A percentile compares a stretch with the other conserved stretches of the same genome.
phyloP scores from a whole-genome alignment of 768 basidiomycete species.

The Mycena pura region DNA sequence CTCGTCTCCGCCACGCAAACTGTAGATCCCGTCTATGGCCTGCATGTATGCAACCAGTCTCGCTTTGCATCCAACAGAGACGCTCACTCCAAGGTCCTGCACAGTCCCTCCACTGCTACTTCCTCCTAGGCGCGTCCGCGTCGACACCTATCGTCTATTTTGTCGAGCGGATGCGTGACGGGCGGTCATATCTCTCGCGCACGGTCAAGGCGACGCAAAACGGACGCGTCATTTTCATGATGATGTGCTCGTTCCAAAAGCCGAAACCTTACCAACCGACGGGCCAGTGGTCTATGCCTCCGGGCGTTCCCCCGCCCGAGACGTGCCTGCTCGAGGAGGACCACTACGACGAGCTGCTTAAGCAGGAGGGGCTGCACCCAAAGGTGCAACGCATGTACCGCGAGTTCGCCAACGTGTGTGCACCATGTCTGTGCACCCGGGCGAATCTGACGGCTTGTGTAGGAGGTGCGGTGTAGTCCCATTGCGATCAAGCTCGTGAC shows the following conservation, averaged over 20 bases:
- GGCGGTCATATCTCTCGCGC: slow-evolving; percentile 75
- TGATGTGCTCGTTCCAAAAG: slow-evolving; percentile 83
- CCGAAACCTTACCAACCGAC: slow-evolving; percentile 79
- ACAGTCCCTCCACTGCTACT: slow-evolving; percentile 68
- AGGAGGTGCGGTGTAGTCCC: slow-evolving; percentile 76
- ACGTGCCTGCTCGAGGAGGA: slow-evolving; percentile 68
- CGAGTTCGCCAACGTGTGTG: slow-evolving; percentile 38
- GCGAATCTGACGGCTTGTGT: background rate
- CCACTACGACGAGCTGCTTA: slow-evolving; percentile 38
- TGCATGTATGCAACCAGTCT: slow-evolving; percentile 74
- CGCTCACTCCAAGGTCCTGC: background rate
- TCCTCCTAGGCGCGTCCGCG: slow-evolving; percentile 76
- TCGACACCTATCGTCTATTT: slow-evolving; percentile 78
- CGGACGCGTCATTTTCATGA: slow-evolving; percentile 37
- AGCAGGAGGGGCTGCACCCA: slow-evolving; percentile 41
- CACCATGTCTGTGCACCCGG: background rate
- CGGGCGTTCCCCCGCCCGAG: slow-evolving; percentile 59
- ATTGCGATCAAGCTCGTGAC: slow-evolving; percentile 66
- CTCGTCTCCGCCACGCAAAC: slow-evolving; percentile 81
- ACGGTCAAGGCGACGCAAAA: slow-evolving; percentile 65
- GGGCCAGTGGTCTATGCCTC: slow-evolving; percentile 73
- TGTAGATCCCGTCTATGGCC: slow-evolving; percentile 65
- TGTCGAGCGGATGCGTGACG: slow-evolving; percentile 78
- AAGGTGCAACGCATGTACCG: slow-evolving; percentile 41
- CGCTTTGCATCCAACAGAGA: background rate